Base-by-base conservation (phyloP, 1,284 basidiomycete genomes). In the Tylopilus orsonianus region DNA sequence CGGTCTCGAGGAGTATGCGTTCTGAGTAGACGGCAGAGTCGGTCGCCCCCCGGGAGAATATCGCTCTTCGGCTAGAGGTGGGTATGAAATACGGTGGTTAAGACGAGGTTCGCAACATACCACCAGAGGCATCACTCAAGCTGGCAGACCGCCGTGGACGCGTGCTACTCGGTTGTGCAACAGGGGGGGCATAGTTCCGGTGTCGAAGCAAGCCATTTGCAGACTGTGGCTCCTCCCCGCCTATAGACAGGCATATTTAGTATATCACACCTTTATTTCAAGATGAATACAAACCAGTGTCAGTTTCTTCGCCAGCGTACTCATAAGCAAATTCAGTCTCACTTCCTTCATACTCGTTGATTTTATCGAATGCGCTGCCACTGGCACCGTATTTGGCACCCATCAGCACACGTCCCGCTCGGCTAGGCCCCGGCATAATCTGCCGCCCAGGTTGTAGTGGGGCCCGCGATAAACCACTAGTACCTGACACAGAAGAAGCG, bases 71-170 rank as follows among this genome's bases (percentile, higher is more conserved):
- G 58, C 60, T 56, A 42, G 18, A 43, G 22, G 38, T 38, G 20
- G 40, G 41, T 52, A 34, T 56, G 36, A 55, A 50, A 43, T 26
- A 29, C 32, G 27, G 32, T 23, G 13, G 7, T 29, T 23, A 43
- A 45, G 48, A 53, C 16, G 30, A 39, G 36, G 26, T 41, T 55
- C 33, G 36, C 44, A 58, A 58, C 62, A 64, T 69, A 69, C 67
- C 52, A 74, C 75, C 64, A 43, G 71, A 68, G 29, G 79, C 78
- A 58, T 85, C 83, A 57, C 83, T 86, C 42, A 87, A 66, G 60
- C 85, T 87, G 14, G 82, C 81, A 24, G 85, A 87, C 42, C 85
- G 74, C 45, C 85, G 72, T 43, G 82, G 78, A 29, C 84, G 76
- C 19, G 71, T 72, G 44, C 53, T 42, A 23, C 38, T 55, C 38